A percentile compares a stretch with the other conserved stretches of the same genome.
phyloP scores from a whole-genome alignment of 73 alveolate species.

The Paramecium pentaurelia region DNA sequence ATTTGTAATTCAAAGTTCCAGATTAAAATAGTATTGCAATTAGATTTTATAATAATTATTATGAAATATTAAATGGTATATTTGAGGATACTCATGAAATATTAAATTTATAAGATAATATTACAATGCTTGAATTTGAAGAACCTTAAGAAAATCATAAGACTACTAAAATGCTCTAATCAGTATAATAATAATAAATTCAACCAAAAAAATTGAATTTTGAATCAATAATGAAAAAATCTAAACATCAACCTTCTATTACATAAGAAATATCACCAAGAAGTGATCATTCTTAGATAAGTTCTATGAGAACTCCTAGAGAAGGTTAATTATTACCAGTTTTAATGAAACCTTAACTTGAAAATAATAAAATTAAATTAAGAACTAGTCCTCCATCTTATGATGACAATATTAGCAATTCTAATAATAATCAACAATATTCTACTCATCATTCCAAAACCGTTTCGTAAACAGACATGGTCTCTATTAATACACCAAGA shows the following conservation, averaged over 20 bases:
- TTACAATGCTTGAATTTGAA: not conserved
- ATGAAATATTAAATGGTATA: not conserved
- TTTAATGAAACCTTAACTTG: not conserved
- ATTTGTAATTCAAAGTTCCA: not conserved
- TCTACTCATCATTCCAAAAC: not conserved
- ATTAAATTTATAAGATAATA: not conserved
- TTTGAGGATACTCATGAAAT: conserved; percentile 34
- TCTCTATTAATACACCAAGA: not conserved
- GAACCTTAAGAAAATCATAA: not conserved
- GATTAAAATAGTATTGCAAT: not conserved
- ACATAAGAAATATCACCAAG: not conserved
- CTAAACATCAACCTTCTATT: not conserved
- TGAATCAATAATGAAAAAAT: not conserved
- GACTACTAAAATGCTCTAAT: not conserved
- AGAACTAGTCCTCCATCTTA: not conserved
- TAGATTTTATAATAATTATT: not conserved
- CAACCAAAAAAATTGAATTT: not conserved
- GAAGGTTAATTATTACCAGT: not conserved
- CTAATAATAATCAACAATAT: not conserved
- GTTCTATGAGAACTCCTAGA: not conserved
- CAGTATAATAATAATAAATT: not conserved
- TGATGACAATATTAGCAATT: not conserved
- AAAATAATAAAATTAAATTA: not conserved
- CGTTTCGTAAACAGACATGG: not conserved
- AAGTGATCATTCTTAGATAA: not conserved